Base-by-base conservation (phyloP, 2,329 filamentous ascomycete genomes). In the Monosporascus ibericus region DNA sequence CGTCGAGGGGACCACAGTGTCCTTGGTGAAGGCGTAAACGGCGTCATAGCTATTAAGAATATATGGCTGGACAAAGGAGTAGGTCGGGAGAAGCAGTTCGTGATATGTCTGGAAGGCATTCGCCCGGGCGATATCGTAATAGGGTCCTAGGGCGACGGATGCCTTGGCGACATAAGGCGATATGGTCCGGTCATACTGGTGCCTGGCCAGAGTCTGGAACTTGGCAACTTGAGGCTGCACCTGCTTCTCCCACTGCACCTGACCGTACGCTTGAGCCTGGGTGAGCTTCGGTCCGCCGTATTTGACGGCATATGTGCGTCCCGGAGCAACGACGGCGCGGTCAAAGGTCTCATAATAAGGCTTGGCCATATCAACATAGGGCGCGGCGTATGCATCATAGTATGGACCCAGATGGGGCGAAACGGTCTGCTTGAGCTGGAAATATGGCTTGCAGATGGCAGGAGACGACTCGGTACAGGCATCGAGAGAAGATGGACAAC, bases 361-460 rank as follows among this genome's bases (percentile, higher is more conserved):
- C 55, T 81, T 83, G 37, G 81, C 86, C 48, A 82, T 73, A 38
- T 92, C 80, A 56, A 96, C 82, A 65, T 96, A 94, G 3, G 90
- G 89, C 6, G 86, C 87, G 24, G 89, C 86, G 65, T 96, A 95
- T 53, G 81, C 70, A 60, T 92, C 75, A 70, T 96, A 97, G 72
- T 95, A 95, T 3, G 92, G 92, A 61, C 86, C 78, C 34, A 95
- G 65, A 68, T 92, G 86, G 3, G 94, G 94, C 25, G 82, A 72
- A 54, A 92, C 74, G 52, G 73, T 65, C 20, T 78, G 71, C 77
- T 85, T 74, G 75, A 84, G 61, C 72, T 84, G 71, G 74, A 87
- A 79, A 78, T 96, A 96, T 9, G 88, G 86, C 64, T 86, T 86
- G 80, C 94, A 99, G 56, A 97, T 81, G 58, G 75, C 79, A 1